These are phyloP conservation scores for Mortierella sp. DNA, from an alignment of 371 early-diverging fungal species.

Conservation along the genomic window DNA sequence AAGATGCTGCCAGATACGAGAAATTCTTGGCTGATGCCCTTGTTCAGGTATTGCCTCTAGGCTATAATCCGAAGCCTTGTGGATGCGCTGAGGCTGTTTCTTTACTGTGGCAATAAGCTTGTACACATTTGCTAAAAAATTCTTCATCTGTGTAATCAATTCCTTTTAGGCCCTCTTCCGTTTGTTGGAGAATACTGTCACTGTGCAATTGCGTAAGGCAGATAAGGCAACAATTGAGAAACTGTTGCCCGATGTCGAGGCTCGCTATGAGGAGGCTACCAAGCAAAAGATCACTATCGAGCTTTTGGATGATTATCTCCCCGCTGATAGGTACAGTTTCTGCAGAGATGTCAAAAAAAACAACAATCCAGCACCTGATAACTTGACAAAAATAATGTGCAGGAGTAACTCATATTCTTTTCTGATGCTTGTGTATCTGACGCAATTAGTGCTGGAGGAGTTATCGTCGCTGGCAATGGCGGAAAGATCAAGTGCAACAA, in stretches of 20 bases:
- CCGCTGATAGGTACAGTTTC: slow-evolving; percentile 62
- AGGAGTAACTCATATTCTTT: background rate
- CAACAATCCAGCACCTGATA: background rate
- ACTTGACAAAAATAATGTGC: background rate
- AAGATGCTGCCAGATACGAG: slow-evolving; percentile 69
- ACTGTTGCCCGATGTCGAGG: slow-evolving; percentile 70
- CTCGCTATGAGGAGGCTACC: slow-evolving; percentile 72
- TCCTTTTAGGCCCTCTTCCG: slow-evolving; percentile 77
- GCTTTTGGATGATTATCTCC: slow-evolving; percentile 57
- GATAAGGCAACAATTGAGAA: slow-evolving; percentile 77
- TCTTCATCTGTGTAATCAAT: background rate
- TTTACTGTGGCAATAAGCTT: too few species aligned
- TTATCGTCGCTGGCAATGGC: slow-evolving; percentile 80
- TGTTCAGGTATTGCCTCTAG: slow-evolving; percentile 69
- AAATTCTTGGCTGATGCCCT: slow-evolving; percentile 77
- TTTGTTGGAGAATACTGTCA: slow-evolving; percentile 85
- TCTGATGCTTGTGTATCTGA: background rate
- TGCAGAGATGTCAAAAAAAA: background rate
- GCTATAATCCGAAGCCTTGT: background rate
- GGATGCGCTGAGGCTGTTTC: too few species aligned
- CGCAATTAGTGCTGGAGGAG: slow-evolving; percentile 87
- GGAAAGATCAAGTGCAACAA: slow-evolving; percentile 90
- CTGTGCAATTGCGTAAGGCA: slow-evolving; percentile 77
- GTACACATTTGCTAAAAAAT: too few species aligned
- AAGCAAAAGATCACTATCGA: slow-evolving; percentile 59